Evolutionary conservation across 164 flowering plant species (phyloP), one percentile per base, ranked within the genome.

Genomic region (Kingdonia uniflora): DNA sequence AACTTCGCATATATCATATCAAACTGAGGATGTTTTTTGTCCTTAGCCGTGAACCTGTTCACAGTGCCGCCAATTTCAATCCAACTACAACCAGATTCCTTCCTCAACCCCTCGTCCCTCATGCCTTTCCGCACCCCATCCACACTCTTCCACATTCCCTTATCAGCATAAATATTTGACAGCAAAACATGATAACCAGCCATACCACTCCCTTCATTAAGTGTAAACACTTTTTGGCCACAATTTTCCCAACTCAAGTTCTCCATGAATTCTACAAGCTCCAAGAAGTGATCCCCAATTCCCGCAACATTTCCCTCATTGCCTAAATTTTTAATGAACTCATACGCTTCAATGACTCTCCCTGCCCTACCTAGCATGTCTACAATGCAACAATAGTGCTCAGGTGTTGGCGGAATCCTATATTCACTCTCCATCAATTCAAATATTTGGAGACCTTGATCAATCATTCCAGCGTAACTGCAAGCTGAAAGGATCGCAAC

Each of bases 291-390:
- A 76, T 25, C 99, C 99, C 97, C 94, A 92, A 84, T 71, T 65
- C 79, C 79, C 19, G 69, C 39, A 23, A 64, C 43, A 63, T 76
- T 73, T 19, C 80, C 84, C 49, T 80, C 76, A 48, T 72, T 76
- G 10, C 81, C 87, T 58, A 88, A 60, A 57, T 52, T 55, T 44
- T 64, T 53, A 44, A 74, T 78, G 63, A 84, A 81, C 55, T 80
- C 75, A 52, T 81, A 81, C 14, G 99, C 99, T 64, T 88, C 95
- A 35, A 14, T 48, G 39, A 92, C 74, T 70, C 81, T 77, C 33
- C 95, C 97, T 41, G 71, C 89, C 69, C 90, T 78, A 20, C 99
- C 95, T 55, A 92, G 63, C 94, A 88, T 84, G 70, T 92, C 95
- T 17, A 76, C 82, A 56, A 86, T 70, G 62, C 97, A 92, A 54